These are phyloP conservation scores for Candida ponderosae DNA, from an alignment of 805 yeast species.

Conservation along the genomic window DNA sequence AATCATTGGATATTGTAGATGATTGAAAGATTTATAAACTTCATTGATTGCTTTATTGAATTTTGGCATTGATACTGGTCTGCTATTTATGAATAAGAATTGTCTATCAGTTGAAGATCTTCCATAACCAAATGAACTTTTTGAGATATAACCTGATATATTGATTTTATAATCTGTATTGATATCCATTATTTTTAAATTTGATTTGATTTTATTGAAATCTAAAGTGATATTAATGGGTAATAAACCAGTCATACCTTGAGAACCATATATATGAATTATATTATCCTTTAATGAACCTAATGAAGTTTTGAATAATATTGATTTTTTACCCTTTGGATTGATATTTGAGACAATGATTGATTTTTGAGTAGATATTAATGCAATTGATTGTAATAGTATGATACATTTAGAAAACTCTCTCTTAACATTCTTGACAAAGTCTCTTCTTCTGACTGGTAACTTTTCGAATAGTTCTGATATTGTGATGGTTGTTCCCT, in stretches of 20 bases:
- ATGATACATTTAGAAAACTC: slow-evolving; percentile 67
- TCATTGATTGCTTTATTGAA: slow-evolving; percentile 61
- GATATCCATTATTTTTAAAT: slow-evolving; percentile 5
- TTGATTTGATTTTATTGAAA: slow-evolving; percentile 20
- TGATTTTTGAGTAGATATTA: slow-evolving; percentile 51
- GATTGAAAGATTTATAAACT: slow-evolving; percentile 62
- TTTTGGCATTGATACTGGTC: slow-evolving; percentile 62
- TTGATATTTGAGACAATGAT: slow-evolving; percentile 52
- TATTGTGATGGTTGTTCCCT: slow-evolving; percentile 64
- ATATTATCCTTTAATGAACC: slow-evolving; percentile 47
- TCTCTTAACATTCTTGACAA: slow-evolving; percentile 55
- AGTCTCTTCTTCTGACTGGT: slow-evolving; percentile 79
- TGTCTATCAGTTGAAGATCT: slow-evolving; percentile 71
- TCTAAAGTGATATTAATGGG: slow-evolving; percentile 37
- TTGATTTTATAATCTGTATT: slow-evolving; percentile 24
- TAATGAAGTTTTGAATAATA: slow-evolving; percentile 55
- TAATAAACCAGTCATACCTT: slow-evolving; percentile 49
- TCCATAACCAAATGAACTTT: slow-evolving; percentile 73
- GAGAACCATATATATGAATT: slow-evolving; percentile 62
- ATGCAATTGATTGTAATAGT: slow-evolving; percentile 58
- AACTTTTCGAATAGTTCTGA: slow-evolving; percentile 53
- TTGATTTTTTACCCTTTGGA: slow-evolving; percentile 37
- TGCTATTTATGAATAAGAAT: slow-evolving; percentile 56
- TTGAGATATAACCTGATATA: slow-evolving; percentile 61
- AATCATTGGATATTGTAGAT: slow-evolving; percentile 65